Conservation (phyloP, 345 rosid species). For the Dipteronia dyeriana region DNA sequence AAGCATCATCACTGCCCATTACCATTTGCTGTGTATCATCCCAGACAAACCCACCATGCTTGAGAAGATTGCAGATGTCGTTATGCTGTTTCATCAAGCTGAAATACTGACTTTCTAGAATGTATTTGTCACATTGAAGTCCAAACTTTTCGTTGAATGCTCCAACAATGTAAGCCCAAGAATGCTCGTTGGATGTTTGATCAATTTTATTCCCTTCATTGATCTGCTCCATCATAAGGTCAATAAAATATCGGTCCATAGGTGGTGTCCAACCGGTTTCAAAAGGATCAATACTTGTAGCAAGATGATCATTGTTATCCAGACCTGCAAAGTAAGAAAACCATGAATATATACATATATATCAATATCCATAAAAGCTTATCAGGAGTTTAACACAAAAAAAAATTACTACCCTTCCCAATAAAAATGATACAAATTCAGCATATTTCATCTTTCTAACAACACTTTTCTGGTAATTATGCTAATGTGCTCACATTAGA, state of each 20-base stretch:
- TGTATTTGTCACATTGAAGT: conserved; percentile 46
- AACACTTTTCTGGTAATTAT: background rate
- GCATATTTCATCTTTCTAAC: background rate
- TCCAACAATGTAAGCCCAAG: conserved; percentile 58
- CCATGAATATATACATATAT: background rate
- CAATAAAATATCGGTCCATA: conserved; percentile 57
- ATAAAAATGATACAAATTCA: background rate
- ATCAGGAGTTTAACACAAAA: too few relatives aligned
- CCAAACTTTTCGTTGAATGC: conserved; percentile 57
- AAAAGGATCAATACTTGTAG: conserved; percentile 29
- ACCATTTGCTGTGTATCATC: conserved; percentile 57
- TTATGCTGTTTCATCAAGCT: conserved; percentile 66
- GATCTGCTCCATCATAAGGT: conserved; percentile 60
- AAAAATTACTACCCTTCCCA: background rate
- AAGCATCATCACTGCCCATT: conserved; percentile 47
- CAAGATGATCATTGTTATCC: conserved; percentile 34
- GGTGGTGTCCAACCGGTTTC: conserved; percentile 54
- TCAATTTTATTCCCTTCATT: conserved; percentile 44
- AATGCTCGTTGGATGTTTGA: conserved; percentile 51
- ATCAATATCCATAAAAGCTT: background rate
- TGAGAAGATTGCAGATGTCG: conserved; percentile 52
- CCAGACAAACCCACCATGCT: conserved; percentile 57
- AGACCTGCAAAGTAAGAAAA: conserved; percentile 35
- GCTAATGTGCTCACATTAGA: background rate
- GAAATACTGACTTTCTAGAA: conserved; percentile 52